Conservation (phyloP, 2,329 filamentous ascomycete species). For the Claviceps pazoutovae region DNA sequence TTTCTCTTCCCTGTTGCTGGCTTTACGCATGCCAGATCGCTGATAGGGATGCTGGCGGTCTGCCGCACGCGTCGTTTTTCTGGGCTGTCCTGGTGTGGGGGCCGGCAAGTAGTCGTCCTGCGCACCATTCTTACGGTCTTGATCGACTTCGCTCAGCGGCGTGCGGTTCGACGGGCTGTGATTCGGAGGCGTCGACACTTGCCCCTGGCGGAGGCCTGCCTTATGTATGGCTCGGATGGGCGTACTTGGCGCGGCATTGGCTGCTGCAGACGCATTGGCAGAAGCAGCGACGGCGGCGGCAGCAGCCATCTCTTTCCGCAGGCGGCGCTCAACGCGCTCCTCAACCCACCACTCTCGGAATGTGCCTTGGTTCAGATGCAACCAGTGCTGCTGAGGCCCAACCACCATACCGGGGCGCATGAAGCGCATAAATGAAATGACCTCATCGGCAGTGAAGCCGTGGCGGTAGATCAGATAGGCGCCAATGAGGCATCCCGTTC, state of each 20-base stretch:
- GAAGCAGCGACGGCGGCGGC: not conserved
- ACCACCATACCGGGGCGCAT: slow-evolving; percentile 99
- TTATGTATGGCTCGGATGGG: slow-evolving; percentile 49
- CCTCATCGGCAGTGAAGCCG: slow-evolving; percentile 92
- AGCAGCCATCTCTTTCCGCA: slow-evolving; percentile 44
- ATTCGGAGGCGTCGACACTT: slow-evolving; percentile 75
- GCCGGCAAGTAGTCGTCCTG: slow-evolving; percentile 87
- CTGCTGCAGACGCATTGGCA: not conserved
- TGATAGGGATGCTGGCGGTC: slow-evolving; percentile 65
- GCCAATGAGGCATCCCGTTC: slow-evolving; percentile 91
- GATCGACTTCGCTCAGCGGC: slow-evolving; percentile 86
- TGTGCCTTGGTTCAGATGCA: slow-evolving; percentile 88
- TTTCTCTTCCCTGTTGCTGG: slow-evolving; percentile 33
- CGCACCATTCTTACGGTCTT: slow-evolving; percentile 56
- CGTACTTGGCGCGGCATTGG: slow-evolving; percentile 39
- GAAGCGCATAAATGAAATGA: slow-evolving; percentile 97
- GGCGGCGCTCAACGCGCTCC: slow-evolving; percentile 61
- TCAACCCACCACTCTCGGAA: slow-evolving; percentile 99
- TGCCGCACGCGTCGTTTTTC: slow-evolving; percentile 67
- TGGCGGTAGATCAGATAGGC: slow-evolving; percentile 96
- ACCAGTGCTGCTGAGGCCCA: slow-evolving; percentile 95
- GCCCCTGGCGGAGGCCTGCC: slow-evolving; percentile 44
- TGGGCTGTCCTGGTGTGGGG: slow-evolving; percentile 87
- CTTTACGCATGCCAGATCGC: slow-evolving; percentile 33
- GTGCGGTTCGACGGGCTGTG: slow-evolving; percentile 60